Percentiles rank a stretch among this genome's conserved stretches.
Evolutionary conservation across 2,329 filamentous ascomycete species (phyloP).

Genomic region (Claviceps monticola): DNA sequence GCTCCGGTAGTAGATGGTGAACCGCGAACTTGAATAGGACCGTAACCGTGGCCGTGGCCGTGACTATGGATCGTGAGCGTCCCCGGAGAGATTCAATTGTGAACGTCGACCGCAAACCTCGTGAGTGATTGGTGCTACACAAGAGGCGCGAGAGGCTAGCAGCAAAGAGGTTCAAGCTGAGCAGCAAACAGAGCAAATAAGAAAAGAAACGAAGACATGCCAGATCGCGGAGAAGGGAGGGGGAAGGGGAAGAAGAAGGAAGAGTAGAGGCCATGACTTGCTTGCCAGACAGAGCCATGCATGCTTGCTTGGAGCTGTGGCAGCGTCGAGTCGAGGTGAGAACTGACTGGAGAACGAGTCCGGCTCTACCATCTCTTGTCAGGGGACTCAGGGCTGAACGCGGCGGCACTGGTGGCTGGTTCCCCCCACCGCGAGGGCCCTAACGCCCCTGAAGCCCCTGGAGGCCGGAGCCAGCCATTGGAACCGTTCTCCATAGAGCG

Average conservation of each 20-base stretch:
- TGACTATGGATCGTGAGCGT: no score
- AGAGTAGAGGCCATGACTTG: no score
- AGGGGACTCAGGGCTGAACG: neutral
- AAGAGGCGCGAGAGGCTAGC: neutral
- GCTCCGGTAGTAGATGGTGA: no score
- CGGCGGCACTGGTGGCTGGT: no score
- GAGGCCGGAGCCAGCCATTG: no score
- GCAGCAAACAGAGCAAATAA: neutral
- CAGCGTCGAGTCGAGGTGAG: neutral
- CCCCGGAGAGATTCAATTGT: no score
- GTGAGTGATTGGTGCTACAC: neutral
- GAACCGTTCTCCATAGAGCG: no score
- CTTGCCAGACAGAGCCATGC: neutral
- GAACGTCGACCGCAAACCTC: neutral
- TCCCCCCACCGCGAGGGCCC: no score
- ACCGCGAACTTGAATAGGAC: no score
- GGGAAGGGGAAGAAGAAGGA: neutral
- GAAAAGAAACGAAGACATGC: neutral
- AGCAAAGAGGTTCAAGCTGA: neutral
- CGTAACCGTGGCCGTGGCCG: neutral
- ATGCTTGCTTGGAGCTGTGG: neutral
- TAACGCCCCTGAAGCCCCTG: no score
- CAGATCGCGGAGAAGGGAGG: neutral
- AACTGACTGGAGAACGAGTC: no score
- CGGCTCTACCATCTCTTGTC: neutral